A percentile compares a stretch with the other conserved stretches of the same genome.
Evolutionary conservation across 106 monocot genomes (phyloP).

Genomic region (Dioscorea dumetorum): DNA sequence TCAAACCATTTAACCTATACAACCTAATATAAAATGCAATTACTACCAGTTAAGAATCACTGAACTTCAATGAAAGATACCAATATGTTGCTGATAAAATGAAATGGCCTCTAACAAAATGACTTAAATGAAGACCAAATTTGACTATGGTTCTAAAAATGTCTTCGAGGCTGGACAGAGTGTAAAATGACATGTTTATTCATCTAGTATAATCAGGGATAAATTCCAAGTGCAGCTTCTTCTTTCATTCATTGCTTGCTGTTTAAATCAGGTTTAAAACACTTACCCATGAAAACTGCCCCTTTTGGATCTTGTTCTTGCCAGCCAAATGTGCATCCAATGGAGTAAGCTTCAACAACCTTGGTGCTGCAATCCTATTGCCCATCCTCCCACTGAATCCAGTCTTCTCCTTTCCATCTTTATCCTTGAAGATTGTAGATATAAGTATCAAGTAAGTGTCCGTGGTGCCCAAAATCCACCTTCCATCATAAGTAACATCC

Average conservation of each 20-base stretch:
- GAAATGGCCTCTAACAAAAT: too few relatives aligned
- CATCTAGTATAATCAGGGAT: too few relatives aligned
- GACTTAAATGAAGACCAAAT: too few relatives aligned
- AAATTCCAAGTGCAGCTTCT: background rate
- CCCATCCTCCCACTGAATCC: slow-evolving; percentile 88
- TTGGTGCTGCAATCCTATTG: slow-evolving; percentile 76
- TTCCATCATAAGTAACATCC: slow-evolving; percentile 91
- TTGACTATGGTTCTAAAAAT: too few relatives aligned
- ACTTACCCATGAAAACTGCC: slow-evolving; percentile 90
- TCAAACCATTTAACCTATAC: too few relatives aligned
- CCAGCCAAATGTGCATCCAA: slow-evolving; percentile 73
- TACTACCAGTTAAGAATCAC: too few relatives aligned
- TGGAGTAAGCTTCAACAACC: slow-evolving; percentile 84
- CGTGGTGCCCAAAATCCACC: slow-evolving; percentile 86
- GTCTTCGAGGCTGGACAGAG: too few relatives aligned
- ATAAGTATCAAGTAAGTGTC: slow-evolving; percentile 83
- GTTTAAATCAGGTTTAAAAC: background rate
- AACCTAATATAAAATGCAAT: too few relatives aligned
- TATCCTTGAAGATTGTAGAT: slow-evolving; percentile 72
- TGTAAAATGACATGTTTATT: too few relatives aligned
- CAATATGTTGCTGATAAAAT: too few relatives aligned
- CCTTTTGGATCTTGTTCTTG: slow-evolving; percentile 55
- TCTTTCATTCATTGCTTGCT: too few relatives aligned
- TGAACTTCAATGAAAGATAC: too few relatives aligned
- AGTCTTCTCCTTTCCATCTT: slow-evolving; percentile 87